Conservation (phyloP, 2,329 filamentous ascomycete species). For the Hortaea sp. region DNA sequence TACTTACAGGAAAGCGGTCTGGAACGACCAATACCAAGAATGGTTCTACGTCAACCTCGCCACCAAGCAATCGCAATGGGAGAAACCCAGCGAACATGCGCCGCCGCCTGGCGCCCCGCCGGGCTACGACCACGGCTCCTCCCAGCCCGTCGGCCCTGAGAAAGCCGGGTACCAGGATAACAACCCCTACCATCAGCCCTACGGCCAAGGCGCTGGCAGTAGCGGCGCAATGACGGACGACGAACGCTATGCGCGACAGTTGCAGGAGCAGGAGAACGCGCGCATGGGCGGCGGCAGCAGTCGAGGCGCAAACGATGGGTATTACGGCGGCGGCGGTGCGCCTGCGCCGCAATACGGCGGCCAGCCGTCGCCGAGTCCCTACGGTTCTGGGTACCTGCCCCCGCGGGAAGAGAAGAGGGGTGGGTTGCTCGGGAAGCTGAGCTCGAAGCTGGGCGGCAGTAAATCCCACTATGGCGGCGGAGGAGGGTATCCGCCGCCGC, state of each 20-base stretch:
- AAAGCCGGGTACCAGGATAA: conserved; percentile 49
- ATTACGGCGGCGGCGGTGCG: conserved; percentile 30
- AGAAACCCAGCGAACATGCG: conserved; percentile 63
- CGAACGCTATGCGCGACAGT: conserved; percentile 60
- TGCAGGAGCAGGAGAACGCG: conserved; percentile 77
- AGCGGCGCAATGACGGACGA: conserved; percentile 47
- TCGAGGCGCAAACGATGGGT: conserved; percentile 35
- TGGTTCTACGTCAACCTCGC: conserved; percentile 90
- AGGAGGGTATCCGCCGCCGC: conserved; percentile 17
- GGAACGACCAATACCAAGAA: conserved; percentile 80
- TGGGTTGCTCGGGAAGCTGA: conserved; percentile 43
- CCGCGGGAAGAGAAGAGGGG: conserved; percentile 27
- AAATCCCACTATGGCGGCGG: background rate
- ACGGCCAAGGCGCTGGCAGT: conserved; percentile 2
- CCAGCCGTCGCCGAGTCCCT: conserved; percentile 11
- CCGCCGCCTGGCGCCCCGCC: conserved; percentile 53
- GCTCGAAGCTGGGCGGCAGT: conserved; percentile 33
- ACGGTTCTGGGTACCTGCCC: conserved; percentile 25
- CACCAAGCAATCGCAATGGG: conserved; percentile 87
- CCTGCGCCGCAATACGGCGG: conserved; percentile 9
- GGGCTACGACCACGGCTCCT: conserved; percentile 47
- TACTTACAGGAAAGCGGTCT: conserved; percentile 51
- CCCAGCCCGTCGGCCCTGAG: conserved; percentile 28
- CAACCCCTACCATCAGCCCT: conserved; percentile 53
- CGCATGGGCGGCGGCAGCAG: conserved; percentile 32